Evolutionary conservation across 805 yeast species (phyloP).

Genomic region (Wickerhamomyces alni): DNA sequence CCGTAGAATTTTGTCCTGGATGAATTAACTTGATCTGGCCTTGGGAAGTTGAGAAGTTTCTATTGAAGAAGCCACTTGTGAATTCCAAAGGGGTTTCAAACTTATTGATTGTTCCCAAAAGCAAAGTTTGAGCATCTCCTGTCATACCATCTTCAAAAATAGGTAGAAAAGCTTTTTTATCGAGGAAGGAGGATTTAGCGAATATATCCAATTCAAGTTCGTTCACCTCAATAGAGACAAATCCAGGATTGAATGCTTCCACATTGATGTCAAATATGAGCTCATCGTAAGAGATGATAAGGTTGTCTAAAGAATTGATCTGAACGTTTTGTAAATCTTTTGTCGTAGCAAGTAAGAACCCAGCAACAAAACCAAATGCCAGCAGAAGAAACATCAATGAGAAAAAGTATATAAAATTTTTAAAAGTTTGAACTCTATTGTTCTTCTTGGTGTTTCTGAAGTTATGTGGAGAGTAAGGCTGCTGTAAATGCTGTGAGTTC

Average conservation of each 20-base stretch:
- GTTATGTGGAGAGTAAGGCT: slow-evolving; percentile 41
- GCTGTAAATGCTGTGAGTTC: slow-evolving; percentile 17
- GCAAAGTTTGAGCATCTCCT: slow-evolving; percentile 46
- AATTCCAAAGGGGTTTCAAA: slow-evolving; percentile 73
- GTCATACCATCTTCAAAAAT: slow-evolving; percentile 9
- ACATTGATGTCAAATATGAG: slow-evolving; percentile 72
- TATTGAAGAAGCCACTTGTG: slow-evolving; percentile 69
- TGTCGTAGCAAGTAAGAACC: slow-evolving; percentile 80
- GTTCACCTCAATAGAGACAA: slow-evolving; percentile 57
- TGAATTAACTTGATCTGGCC: slow-evolving; percentile 66
- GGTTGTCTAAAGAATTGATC: slow-evolving; percentile 56
- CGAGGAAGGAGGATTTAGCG: slow-evolving; percentile 58
- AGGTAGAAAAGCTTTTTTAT: slow-evolving; percentile 8
- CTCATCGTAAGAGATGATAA: slow-evolving; percentile 79
- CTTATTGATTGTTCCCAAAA: slow-evolving; percentile 61
- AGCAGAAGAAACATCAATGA: slow-evolving; percentile 41
- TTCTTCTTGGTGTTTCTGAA: slow-evolving; percentile 27
- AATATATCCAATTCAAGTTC: slow-evolving; percentile 78
- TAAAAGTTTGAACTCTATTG: slow-evolving; percentile 27
- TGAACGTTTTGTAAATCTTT: slow-evolving; percentile 71
- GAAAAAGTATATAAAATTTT: slow-evolving; percentile 28
- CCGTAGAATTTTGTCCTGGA: slow-evolving; percentile 51
- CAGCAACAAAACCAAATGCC: slow-evolving; percentile 70
- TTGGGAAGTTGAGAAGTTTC: slow-evolving; percentile 49
- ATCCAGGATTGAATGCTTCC: slow-evolving; percentile 84